Conservation (phyloP, 1,284 basidiomycete genomes). For the Heterobasidion occidentale region DNA sequence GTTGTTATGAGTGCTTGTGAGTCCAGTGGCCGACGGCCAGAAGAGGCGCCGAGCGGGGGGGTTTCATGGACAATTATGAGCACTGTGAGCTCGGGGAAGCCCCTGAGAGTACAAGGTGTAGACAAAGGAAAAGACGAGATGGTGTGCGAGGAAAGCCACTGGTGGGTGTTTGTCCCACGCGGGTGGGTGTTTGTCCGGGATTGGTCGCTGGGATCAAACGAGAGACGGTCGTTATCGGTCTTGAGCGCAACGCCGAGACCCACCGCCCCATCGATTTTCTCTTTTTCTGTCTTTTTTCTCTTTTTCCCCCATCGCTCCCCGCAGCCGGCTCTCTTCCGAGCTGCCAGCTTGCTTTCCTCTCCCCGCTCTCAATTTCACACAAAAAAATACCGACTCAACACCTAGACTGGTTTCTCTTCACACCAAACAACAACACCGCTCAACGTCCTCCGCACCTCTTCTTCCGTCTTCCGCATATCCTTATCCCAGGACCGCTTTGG, state of each 20-base stretch:
- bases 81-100: too few species aligned
- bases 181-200: background rate
- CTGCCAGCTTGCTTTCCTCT: background rate
- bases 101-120: too few species aligned
- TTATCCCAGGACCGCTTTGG: background rate
- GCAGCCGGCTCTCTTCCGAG: background rate
- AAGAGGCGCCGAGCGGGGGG: too few species aligned
- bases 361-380: background rate
- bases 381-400: background rate
- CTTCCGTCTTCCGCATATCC: background rate
- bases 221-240: background rate
- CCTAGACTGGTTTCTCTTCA: background rate
- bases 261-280: background rate
- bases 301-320: background rate
- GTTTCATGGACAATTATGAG: too few species aligned
- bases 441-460: background rate
- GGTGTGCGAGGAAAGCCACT: background rate
- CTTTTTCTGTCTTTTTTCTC: background rate
- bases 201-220: background rate
- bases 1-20: too few species aligned
- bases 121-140: too few species aligned
- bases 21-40: too few species aligned
- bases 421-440: background rate
- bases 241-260: background rate
- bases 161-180: background rate